Evolutionary conservation across 1,284 basidiomycete species (phyloP).

Genomic region (Earliella scabrosa): DNA sequence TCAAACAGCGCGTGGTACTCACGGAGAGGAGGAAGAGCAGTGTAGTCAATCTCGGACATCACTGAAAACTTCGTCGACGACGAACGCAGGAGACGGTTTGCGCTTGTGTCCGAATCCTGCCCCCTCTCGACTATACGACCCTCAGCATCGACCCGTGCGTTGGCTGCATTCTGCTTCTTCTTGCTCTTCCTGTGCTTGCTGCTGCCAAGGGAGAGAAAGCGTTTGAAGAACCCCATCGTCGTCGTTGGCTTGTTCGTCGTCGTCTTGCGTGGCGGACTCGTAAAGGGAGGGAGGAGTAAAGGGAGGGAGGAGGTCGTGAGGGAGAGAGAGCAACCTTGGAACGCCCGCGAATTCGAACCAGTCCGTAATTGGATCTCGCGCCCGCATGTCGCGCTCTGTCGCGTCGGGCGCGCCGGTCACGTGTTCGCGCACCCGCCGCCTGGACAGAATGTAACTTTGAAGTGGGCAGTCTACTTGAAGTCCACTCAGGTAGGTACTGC

Average conservation of each 20-base stretch:
- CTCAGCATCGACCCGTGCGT: slow-evolving; percentile 28
- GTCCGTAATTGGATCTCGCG: neutral
- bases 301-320: neutral
- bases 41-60: slow-evolving; percentile 57
- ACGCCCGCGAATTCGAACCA: slow-evolving; percentile 7
- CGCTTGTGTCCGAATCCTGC: slow-evolving; percentile 60
- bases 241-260: neutral
- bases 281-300: neutral
- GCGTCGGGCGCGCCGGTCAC: neutral
- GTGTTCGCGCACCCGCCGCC: too few species aligned
- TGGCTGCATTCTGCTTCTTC: slow-evolving; percentile 27
- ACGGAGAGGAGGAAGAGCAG: slow-evolving; percentile 70
- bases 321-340: neutral
- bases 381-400: slow-evolving; percentile 8
- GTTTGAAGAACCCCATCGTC: slow-evolving; percentile 71
- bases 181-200: slow-evolving; percentile 59
- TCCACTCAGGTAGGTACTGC: too few species aligned
- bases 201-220: slow-evolving; percentile 69
- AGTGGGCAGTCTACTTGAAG: too few species aligned
- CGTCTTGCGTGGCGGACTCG: slow-evolving; percentile 1
- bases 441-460: too few species aligned
- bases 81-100: slow-evolving; percentile 66
- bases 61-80: slow-evolving; percentile 68
- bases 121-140: slow-evolving; percentile 29
- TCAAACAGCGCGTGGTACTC: slow-evolving; percentile 35